Percentiles rank a stretch among this genome's conserved stretches.
Conservation (phyloP, 305 asterid species). For the Fraxinus sp. region DNA sequence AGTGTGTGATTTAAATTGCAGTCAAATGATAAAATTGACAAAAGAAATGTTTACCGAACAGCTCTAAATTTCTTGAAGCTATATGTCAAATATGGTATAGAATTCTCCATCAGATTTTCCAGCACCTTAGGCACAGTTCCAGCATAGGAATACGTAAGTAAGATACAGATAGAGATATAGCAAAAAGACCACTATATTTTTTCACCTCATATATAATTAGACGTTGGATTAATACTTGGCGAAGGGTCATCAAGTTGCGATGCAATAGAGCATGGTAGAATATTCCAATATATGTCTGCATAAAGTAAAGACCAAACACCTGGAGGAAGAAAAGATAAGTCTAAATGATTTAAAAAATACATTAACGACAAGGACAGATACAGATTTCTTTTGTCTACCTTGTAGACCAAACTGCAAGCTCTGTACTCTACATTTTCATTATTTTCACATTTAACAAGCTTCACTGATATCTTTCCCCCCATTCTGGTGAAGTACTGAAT, state of each 20-base stretch:
- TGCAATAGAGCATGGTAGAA: slow-evolving; percentile 88
- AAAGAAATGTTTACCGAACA: slow-evolving; percentile 47
- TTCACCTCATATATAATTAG: slow-evolving; percentile 80
- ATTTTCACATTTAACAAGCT: slow-evolving; percentile 73
- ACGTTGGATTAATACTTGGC: slow-evolving; percentile 80
- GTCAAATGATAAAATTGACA: slow-evolving; percentile 9
- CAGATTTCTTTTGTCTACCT: slow-evolving; percentile 45
- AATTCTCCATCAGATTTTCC: slow-evolving; percentile 82
- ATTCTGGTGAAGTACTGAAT: slow-evolving; percentile 85
- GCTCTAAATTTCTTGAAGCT: slow-evolving; percentile 74
- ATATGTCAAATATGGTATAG: slow-evolving; percentile 74
- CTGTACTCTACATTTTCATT: slow-evolving; percentile 60
- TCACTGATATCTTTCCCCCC: slow-evolving; percentile 80
- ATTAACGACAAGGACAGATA: not conserved
- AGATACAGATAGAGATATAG: slow-evolving; percentile 8
- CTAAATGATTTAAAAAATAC: not conserved
- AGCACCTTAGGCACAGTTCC: slow-evolving; percentile 54
- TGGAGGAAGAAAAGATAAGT: slow-evolving; percentile 31
- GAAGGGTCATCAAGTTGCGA: slow-evolving; percentile 85
- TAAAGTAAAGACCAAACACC: slow-evolving; percentile 96
- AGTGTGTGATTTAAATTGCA: not conserved
- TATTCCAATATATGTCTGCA: slow-evolving; percentile 92
- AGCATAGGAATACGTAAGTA: slow-evolving; percentile 12
- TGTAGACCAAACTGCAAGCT: slow-evolving; percentile 92
- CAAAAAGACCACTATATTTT: not conserved